Base-by-base conservation (phyloP, 441 rosid species). In the Populus hybrid region DNA sequence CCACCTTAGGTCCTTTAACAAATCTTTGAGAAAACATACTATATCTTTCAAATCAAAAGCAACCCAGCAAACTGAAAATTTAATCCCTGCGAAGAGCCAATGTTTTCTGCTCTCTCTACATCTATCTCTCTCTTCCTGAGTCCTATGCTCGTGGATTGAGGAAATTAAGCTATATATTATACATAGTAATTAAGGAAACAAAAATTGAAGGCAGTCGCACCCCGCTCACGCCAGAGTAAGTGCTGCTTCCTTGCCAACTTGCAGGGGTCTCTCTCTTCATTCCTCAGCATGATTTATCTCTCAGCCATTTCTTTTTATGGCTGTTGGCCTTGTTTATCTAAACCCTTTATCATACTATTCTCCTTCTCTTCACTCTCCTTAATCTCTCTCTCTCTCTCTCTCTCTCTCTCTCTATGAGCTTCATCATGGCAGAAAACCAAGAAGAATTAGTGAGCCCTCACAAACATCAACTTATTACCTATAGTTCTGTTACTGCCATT, bases 161-260 rank as follows among this genome's bases (percentile, higher is more conserved):
- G 8, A 28, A 68, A 38, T 33, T 16, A 23, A 68, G 16, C 53
- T 26, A 66, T 42, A 10, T 45, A 26, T 23, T 5, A 40, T 2
- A 75, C 14, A 35, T 64, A 29, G 38, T 68, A 63, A 71, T 20
- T 23, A 68, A 68, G 8, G 42, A 20, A 70, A 11, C 23, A 14
- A 74, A 64, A n/a, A 24, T 14, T 45, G 56, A 45, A 45, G 45
- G 14, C 18, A 53, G 29, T 74, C 16, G 26, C 82, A 83, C 79
- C 86, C 78, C 81, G 69, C 56, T 80, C 78, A 86, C 91, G 88
- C 90, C 91, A 86, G 69, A 53, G 45, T 68, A 81, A 83, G 76
- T 79, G 78, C 77, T 79, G 31, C 82, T 76, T 78, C 82, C 28
- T 82, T 76, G 56, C 79, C 91, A 85, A 88, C 86, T 90, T 90